Base-by-base conservation (phyloP, 2,329 filamentous ascomycete species). In the Penicillium sp. region DNA sequence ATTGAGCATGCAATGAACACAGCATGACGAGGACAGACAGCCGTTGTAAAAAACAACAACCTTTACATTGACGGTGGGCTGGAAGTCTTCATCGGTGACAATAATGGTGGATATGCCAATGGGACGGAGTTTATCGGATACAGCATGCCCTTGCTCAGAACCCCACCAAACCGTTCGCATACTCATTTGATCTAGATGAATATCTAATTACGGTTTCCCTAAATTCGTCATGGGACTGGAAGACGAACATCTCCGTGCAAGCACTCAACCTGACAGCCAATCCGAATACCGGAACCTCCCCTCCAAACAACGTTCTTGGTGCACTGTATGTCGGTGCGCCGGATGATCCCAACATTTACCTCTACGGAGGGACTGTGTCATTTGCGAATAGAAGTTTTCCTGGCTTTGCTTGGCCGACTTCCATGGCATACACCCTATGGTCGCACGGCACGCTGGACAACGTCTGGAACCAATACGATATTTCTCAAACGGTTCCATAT, bases 321-420 rank as follows among this genome's bases (percentile, higher is more conserved):
- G 56, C 57, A 3, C 33, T 65, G 13, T 64, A 49, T 28, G 46
- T 52, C 6, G 59, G 60, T 14, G 18, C 45, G 7, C 18, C 48
- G 3, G 40, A 45, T 8, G 51, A 57, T 15, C 30, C 39, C 8
- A 56, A 49, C 11, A 45, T 65, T 10, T 64, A 60, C 26, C 55
- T 60, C 7, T 65, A 58, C 36, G 62, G 61, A 4, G 63, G 63
- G 10, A 62, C 61, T 3, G 56, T 51, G 2, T 58, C 54, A 8
- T 50, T 45, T 4, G 43, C 40, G 13, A 64, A 64, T 36, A 51
- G 43, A 13, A 56, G 49, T 18, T 63, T 61, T 28, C 56, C 60
- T 6, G 57, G 59, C 7, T 65, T 40, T 31, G 19, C 50, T 15
- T 21, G 38, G 4, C 58, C 60, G 4, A 42, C 45, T 4, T 41